These are phyloP conservation scores for Verruconis gallopava DNA, from an alignment of 2,329 filamentous ascomycete species.

Conservation along the genomic window DNA sequence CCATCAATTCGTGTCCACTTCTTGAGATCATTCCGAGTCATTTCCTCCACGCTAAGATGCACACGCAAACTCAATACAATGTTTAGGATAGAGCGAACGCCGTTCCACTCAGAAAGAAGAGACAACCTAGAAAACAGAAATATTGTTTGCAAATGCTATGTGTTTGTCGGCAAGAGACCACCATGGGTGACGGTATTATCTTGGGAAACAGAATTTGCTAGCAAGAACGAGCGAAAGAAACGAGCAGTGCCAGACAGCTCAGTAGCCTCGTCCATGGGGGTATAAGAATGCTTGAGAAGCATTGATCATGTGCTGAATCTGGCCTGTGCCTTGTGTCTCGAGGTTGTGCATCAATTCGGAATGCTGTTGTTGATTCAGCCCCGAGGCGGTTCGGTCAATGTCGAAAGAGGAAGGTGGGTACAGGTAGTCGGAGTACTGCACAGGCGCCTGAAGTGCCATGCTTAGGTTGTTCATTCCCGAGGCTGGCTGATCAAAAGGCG, in stretches of 20 bases:
- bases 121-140: no score
- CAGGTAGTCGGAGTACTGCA: constrained; percentile 10
- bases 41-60: no score
- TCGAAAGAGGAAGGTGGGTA: constrained; percentile 7
- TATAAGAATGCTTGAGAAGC: constrained; percentile 26
- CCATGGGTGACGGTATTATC: no score
- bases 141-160: no score
- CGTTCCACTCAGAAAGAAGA: no score
- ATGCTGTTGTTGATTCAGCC: constrained; percentile 67
- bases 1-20: neutral
- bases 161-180: no score
- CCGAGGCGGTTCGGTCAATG: constrained; percentile 31
- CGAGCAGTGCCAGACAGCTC: constrained; percentile 1
- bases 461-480: neutral
- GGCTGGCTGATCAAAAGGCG: constrained; percentile 4
- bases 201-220: no score
- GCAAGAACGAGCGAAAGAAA: no score
- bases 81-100: no score
- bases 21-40: no score
- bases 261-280: constrained; percentile 4
- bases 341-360: constrained; percentile 70
- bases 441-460: constrained; percentile 1
- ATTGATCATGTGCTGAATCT: constrained; percentile 29
- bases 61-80: no score
- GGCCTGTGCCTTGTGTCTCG: constrained; percentile 39